Evolutionary conservation across 1,284 basidiomycete species (phyloP).

Genomic region (Cutaneotrichosporon mucoides): DNA sequence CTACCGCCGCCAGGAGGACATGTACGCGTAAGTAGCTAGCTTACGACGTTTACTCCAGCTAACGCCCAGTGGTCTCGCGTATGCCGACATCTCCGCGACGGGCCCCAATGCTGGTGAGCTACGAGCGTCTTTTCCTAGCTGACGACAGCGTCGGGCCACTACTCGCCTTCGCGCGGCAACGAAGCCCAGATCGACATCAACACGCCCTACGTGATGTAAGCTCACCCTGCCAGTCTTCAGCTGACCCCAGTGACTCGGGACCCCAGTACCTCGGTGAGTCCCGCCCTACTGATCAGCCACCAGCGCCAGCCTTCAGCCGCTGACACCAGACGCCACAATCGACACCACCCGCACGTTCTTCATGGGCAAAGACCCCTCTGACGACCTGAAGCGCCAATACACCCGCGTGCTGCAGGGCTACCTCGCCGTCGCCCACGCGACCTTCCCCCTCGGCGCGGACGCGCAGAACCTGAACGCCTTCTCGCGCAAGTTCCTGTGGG

Average conservation of each 20-base stretch:
- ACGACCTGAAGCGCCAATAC: slow-evolving; percentile 78
- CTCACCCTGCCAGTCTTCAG: neutral
- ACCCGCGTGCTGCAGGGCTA: slow-evolving; percentile 95
- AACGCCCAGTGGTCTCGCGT: slow-evolving; percentile 64
- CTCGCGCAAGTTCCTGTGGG: slow-evolving; percentile 79
- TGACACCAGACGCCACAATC: slow-evolving; percentile 70
- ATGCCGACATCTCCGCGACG: slow-evolving; percentile 86
- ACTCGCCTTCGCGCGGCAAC: slow-evolving; percentile 68
- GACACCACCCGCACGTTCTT: slow-evolving; percentile 81
- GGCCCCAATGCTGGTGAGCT: slow-evolving; percentile 66
- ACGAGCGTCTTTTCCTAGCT: neutral
- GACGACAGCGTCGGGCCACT: slow-evolving; percentile 77
- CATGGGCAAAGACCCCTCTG: slow-evolving; percentile 73
- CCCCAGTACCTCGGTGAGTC: slow-evolving; percentile 63
- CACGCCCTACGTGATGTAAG: slow-evolving; percentile 84
- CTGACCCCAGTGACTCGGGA: slow-evolving; percentile 67
- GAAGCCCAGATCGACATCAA: slow-evolving; percentile 70
- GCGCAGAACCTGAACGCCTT: slow-evolving; percentile 76
- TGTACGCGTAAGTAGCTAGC: slow-evolving; percentile 66
- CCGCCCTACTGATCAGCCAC: too few relatives aligned
- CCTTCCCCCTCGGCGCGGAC: slow-evolving; percentile 84
- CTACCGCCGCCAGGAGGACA: slow-evolving; percentile 67
- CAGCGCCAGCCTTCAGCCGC: neutral
- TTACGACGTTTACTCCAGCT: neutral
- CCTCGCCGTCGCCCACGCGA: slow-evolving; percentile 82